A percentile compares a stretch with the other conserved stretches of the same genome.
Conservation (phyloP, 2,329 filamentous ascomycete genomes). For the Aspergillus proliferans region DNA sequence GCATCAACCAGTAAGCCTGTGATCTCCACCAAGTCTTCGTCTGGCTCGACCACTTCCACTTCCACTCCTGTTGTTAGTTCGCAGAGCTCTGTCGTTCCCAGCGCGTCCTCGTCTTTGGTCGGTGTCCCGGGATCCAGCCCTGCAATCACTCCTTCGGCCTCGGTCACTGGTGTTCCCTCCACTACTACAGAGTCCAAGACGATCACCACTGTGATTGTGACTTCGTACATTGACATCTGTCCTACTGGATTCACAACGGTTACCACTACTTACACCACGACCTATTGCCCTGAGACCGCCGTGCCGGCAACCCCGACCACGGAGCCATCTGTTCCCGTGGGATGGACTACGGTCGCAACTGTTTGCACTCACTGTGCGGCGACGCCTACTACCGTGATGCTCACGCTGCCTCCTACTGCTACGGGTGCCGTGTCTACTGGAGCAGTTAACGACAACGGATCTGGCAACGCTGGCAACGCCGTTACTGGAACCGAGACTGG, state of each 20-base stretch:
- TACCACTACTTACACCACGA: constrained; percentile 34
- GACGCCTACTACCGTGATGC: constrained; percentile 33
- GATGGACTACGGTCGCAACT: constrained; percentile 37
- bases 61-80: too few relatives aligned
- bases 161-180: constrained; percentile 2
- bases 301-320: constrained; percentile 23
- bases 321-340: constrained; percentile 24
- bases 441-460: too few relatives aligned
- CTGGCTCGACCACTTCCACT: too few relatives aligned
- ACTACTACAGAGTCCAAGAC: constrained; percentile 17
- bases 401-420: constrained; percentile 22
- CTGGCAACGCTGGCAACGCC: too few relatives aligned
- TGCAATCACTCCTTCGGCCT: not conserved
- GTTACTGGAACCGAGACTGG: too few relatives aligned
- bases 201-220: constrained; percentile 33
- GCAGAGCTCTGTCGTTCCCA: too few relatives aligned
- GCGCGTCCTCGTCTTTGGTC: too few relatives aligned
- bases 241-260: constrained; percentile 39
- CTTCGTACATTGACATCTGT: constrained; percentile 38
- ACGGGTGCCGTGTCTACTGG: not conserved
- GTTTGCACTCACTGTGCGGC: constrained; percentile 34
- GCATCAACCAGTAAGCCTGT: too few relatives aligned
- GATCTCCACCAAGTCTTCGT: too few relatives aligned
- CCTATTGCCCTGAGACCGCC: constrained; percentile 28
- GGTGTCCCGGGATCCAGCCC: not conserved